Conservation (phyloP, 2,329 filamentous ascomycete species). For the Pseudocercospora crystallina region DNA sequence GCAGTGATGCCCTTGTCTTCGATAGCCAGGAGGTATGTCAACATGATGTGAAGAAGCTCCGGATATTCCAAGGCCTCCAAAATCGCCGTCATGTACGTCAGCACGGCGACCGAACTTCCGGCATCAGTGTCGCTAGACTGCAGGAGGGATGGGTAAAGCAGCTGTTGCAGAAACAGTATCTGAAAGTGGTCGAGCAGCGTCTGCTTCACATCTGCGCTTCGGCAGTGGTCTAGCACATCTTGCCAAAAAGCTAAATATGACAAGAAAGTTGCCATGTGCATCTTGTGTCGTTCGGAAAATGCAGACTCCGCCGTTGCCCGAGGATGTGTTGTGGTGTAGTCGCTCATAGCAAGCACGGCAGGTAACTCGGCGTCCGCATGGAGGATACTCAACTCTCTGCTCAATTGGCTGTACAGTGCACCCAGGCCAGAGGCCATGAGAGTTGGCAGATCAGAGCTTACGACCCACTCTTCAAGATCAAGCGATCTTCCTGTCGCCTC, state of each 20-base stretch:
- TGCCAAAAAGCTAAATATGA: slow-evolving; percentile 98
- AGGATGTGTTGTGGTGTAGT: slow-evolving; percentile 73
- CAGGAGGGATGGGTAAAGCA: slow-evolving; percentile 92
- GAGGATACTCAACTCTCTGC: slow-evolving; percentile 77
- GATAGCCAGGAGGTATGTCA: slow-evolving; percentile 86
- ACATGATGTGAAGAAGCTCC: slow-evolving; percentile 89
- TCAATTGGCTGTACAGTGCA: slow-evolving; percentile 69
- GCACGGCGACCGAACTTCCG: slow-evolving; percentile 90
- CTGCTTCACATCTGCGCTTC: slow-evolving; percentile 85
- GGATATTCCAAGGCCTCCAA: slow-evolving; percentile 89
- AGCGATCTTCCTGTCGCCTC: slow-evolving; percentile 84
- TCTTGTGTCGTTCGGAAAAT: slow-evolving; percentile 71
- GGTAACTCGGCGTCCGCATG: slow-evolving; percentile 74
- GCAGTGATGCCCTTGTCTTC: slow-evolving; percentile 54
- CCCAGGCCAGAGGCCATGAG: slow-evolving; percentile 95
- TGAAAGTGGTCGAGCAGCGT: slow-evolving; percentile 96
- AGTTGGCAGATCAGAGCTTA: slow-evolving; percentile 93
- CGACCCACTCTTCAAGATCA: slow-evolving; percentile 89
- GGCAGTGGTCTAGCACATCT: slow-evolving; percentile 93
- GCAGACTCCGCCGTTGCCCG: slow-evolving; percentile 72
- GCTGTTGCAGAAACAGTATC: slow-evolving; percentile 89
- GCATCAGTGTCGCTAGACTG: slow-evolving; percentile 97
- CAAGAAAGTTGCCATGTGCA: slow-evolving; percentile 89
- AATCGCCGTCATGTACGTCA: slow-evolving; percentile 89
- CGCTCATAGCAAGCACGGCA: slow-evolving; percentile 81